Base-by-base conservation (phyloP, 306 rosid genomes). In the Vigna nakashimae region DNA sequence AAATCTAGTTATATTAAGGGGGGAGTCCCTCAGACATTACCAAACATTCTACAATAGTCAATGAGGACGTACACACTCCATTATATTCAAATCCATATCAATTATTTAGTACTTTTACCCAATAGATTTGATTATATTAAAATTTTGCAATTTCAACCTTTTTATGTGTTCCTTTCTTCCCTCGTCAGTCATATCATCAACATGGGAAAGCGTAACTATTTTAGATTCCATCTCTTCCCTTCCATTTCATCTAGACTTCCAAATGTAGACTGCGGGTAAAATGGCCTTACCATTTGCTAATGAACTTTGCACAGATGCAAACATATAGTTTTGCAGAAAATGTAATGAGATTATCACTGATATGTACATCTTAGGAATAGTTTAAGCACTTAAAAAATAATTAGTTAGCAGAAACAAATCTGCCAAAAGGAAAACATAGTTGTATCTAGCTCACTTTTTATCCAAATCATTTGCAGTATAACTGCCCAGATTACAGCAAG, bases 381-480 rank as follows among this genome's bases (percentile, higher is more conserved):
- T 57, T 75, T 45, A 69, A 58, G 66, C 36, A 80, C 26, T n/a
- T 16, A 17, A 77, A 24, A 77, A 56, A 17, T 64, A 63, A 14
- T 48, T 38, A 38, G 63, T 69, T 53, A 56, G 32, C 9, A 77
- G 64, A 75, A 43, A 36, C 15, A 30, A 46, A 77, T 22, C 60
- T 53, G 74, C 22, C 28, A 28, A 77, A 78, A 11, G 30, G 48
- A 13, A 24, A 62, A 16, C 45, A 30, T 30, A 15, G 46, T 62
- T 62, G 24, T 34, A 62, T 59, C 10, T 5, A 58, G 60, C 17
- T 71, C 13, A 17, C 53, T 30, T 36, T 52, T 22, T 63, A 65
- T 81, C 75, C 79, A 72, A 62, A 66, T 67, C 69, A 78, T 60
- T 60, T 50, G 24, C 40, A 40, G 6, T 57, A 66, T 51, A 36